Base-by-base conservation (phyloP, 106 monocot species). In the Dendrobium huoshanense region DNA sequence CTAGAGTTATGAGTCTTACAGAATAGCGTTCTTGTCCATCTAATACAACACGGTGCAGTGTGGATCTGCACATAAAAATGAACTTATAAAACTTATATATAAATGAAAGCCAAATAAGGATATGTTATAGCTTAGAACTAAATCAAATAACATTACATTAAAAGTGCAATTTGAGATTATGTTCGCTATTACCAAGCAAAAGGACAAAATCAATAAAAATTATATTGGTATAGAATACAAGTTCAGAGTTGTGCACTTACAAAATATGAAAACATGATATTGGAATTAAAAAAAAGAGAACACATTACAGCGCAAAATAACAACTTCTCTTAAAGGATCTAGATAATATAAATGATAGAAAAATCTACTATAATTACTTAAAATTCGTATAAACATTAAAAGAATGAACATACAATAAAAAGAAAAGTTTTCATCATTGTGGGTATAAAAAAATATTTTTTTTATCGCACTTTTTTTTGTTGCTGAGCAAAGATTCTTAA, bases 1-100 rank as follows among this genome's bases (percentile, higher is more conserved):
- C 1, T 64, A 4, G 25, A 1, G 64, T 64, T 25, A 64, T 24
- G 64, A 24, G 3, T 24, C 64, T 64, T 64, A 64, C 64, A 64
- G 64, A 64, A 64, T 64, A 64, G 7, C 64, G 64, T 64, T 64
- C 64, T 64, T 25, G 64, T 64, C 64, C 64, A 64, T 64, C 64
- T 24, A 64, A n/a, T 24, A 64, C 64, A 64, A 64, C 64, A 22
- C 64, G 64, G 64, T 64, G 64, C 5, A 64, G 25, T 64, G 64
- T 64, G 1, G 64, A 64, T 64, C 64, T 64, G 24, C 64, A 24
- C 64, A 64, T 5, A 64, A 64, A 64, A 9, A 22, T 24, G 0
- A 64, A 64, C 51, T 24, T 64, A 9, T 64, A 5, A 64, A 64
- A 64, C 20, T 64, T 22, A 64, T 64, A 22, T 64, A 24, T 25